These are phyloP conservation scores for Phytophthora pini DNA, from an alignment of 352 stramenopile species.

Conservation along the genomic window DNA sequence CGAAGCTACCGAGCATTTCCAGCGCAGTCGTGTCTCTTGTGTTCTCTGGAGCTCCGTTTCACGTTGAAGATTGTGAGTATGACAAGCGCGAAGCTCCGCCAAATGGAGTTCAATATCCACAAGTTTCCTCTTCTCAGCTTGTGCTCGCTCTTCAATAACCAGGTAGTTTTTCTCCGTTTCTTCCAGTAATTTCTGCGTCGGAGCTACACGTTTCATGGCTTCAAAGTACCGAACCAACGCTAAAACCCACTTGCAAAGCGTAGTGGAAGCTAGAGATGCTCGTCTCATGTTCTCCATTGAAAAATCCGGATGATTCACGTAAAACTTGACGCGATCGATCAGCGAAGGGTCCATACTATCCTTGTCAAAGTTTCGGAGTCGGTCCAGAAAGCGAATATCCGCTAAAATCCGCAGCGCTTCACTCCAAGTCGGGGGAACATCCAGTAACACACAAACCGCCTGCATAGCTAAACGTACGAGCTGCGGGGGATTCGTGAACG, in stretches of 20 bases:
- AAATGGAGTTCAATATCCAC: slow-evolving; percentile 56
- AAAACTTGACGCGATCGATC: slow-evolving; percentile 63
- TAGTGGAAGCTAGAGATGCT: slow-evolving; percentile 71
- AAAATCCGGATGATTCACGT: slow-evolving; percentile 76
- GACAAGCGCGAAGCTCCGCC: slow-evolving; percentile 47
- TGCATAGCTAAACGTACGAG: slow-evolving; percentile 81
- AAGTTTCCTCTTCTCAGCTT: slow-evolving; percentile 55
- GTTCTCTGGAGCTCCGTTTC: slow-evolving; percentile 60
- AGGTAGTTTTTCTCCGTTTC: slow-evolving; percentile 48
- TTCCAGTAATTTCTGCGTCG: slow-evolving; percentile 56
- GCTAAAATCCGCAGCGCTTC: slow-evolving; percentile 70
- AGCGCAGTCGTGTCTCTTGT: slow-evolving; percentile 53
- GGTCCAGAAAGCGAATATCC: slow-evolving; percentile 74
- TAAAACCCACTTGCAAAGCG: slow-evolving; percentile 77
- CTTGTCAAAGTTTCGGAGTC: slow-evolving; percentile 65
- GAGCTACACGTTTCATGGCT: slow-evolving; percentile 65
- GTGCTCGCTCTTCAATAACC: slow-evolving; percentile 48
- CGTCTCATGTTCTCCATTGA: slow-evolving; percentile 83
- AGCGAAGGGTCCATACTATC: slow-evolving; percentile 51
- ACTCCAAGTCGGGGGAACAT: slow-evolving; percentile 62
- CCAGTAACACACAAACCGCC: slow-evolving; percentile 74
- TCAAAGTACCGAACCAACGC: slow-evolving; percentile 74
- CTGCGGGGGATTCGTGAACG: slow-evolving; percentile 74
- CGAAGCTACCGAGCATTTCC: slow-evolving; percentile 45
- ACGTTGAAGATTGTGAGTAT: slow-evolving; percentile 41